Evolutionary conservation across 164 flowering plant genomes (phyloP).

Genomic region (Nymphaea thermarum): DNA sequence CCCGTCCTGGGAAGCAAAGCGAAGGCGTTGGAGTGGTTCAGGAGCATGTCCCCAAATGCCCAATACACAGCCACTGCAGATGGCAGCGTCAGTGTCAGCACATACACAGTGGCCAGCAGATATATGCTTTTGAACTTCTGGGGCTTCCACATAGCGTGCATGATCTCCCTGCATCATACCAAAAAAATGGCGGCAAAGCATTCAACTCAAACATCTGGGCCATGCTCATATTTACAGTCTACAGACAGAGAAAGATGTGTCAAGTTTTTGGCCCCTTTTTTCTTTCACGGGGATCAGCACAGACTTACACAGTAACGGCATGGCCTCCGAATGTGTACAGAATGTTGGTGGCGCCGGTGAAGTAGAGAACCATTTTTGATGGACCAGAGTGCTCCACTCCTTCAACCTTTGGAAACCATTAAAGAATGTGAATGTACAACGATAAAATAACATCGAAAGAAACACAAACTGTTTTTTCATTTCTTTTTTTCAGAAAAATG

Average conservation of each 20-base stretch:
- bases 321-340: constrained; percentile 99
- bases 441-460: background rate
- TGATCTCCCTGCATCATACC: constrained; percentile 54
- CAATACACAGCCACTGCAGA: constrained; percentile 82
- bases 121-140: constrained; percentile 92
- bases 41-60: constrained; percentile 94
- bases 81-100: constrained; percentile 81
- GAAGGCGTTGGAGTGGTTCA: constrained; percentile 92
- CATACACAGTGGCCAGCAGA: constrained; percentile 70
- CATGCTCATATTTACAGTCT: too few relatives aligned
- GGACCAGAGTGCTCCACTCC: constrained; percentile 94
- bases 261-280: too few relatives aligned
- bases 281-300: constrained; percentile 11
- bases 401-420: constrained; percentile 36
- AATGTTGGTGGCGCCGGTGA: constrained; percentile 99
- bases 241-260: too few relatives aligned
- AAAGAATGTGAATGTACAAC: too few relatives aligned
- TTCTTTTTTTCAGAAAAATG: background rate
- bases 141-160: constrained; percentile 99
- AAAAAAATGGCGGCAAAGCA: background rate
- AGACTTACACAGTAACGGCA: constrained; percentile 97
- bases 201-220: too few relatives aligned
- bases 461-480: background rate
- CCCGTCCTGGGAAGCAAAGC: constrained; percentile 71
- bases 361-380: constrained; percentile 76